phyloP scores from a whole-genome alignment of 768 basidiomycete species.

The Galerina sulciceps region DNA sequence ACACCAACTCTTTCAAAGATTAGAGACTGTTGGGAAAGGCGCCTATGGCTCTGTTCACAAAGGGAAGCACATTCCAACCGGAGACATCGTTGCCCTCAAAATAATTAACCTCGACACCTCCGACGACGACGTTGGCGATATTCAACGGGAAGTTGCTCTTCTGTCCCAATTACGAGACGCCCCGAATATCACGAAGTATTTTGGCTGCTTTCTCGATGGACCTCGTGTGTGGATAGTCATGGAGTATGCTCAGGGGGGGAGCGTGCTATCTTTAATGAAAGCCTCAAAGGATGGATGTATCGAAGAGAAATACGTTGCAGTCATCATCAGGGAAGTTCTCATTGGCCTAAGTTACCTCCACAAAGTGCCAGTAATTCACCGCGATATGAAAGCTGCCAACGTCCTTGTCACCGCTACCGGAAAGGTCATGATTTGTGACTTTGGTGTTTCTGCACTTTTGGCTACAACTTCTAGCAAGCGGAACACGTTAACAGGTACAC shows the following conservation, averaged over 20 bases:
- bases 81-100: constrained; percentile 93
- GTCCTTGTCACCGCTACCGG: constrained; percentile 87
- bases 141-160: constrained; percentile 94
- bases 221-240: constrained; percentile 99
- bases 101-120: constrained; percentile 98
- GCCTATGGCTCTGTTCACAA: constrained; percentile 96
- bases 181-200: constrained; percentile 93
- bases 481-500: constrained; percentile 95
- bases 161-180: constrained; percentile 89
- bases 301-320: constrained; percentile 87
- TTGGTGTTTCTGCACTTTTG: constrained; percentile 95
- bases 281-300: constrained; percentile 73
- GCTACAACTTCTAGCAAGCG: constrained; percentile 86
- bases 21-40: constrained; percentile 94
- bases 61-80: constrained; percentile 81
- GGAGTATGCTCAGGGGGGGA: constrained; percentile 96
- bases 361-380: constrained; percentile 92
- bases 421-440: constrained; percentile 96
- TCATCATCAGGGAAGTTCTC: constrained; percentile 91
- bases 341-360: constrained; percentile 88
- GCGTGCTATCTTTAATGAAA: constrained; percentile 92
- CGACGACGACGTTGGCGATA: constrained; percentile 96
- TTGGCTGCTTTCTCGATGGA: constrained; percentile 94
- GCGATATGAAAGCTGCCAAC: constrained; percentile 98
- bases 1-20: constrained; percentile 80